Evolutionary conservation across 441 rosid genomes (phyloP), one percentile per base, ranked within the genome.

Genomic region (Populus hybrid): DNA sequence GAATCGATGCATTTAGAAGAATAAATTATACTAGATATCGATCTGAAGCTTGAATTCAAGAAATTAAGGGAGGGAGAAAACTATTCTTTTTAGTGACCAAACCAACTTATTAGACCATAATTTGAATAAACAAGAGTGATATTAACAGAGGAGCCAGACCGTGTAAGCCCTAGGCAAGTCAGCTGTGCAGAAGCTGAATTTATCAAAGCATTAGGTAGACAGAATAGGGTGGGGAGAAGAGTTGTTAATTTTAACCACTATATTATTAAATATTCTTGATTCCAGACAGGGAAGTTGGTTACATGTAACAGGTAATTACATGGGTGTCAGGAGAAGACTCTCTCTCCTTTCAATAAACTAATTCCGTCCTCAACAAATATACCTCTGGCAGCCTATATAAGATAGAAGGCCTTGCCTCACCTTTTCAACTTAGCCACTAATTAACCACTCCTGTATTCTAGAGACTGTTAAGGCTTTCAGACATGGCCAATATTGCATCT

Each of bases 401-500:
- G 30, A 66, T 32, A 30, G 50, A 14, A 34, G 66, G 32, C 72
- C 26, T 3, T 65, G 21, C 20, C 36, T 64, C 67, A 50, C 57
- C 65, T 67, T 35, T 35, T 10, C 36, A 50, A 21, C 6, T 16
- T 4, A 46, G 57, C 57, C 57, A 46, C 57, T 14, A 46, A 40
- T 3, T 6, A 10, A 54, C 20, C 5, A 1, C n/a, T 2, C n/a
- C 42, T 26, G 28, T 5, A 26, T 67, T 74, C 8, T 12, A n/a
- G 64, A 8, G 4, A 28, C 26, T 42, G 30, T 16, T 16, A 66
- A 14, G 21, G 21, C 16, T 42, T 36, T 42, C 14, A 10, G 20
- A 24, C 20, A 84, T 88, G 85, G 81, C 81, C 5, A 69, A 35
- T 69, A 73, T 69, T 24, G 76, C 84, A 10, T 34, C 67, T 40